Evolutionary conservation across 1,284 basidiomycete species (phyloP), one percentile per base, ranked within the genome.

Genomic region (Tilletia indica): DNA sequence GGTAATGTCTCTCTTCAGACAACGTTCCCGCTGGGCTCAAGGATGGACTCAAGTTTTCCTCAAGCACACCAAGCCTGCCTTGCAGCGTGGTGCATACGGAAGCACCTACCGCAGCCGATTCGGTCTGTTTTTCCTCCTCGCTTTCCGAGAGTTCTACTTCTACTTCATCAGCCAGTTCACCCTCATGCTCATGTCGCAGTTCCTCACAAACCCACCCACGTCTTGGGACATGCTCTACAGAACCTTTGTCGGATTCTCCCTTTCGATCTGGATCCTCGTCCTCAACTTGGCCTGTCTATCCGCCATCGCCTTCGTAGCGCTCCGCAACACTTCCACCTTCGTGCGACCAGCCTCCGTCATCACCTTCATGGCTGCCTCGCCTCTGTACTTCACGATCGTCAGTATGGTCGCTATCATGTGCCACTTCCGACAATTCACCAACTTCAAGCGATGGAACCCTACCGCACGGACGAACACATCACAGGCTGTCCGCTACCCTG

Each of bases 21-120:
- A 82, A 71, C 74, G 80, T 2, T 69, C 81, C 70, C 74, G 80
- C 49, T 82, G 80, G 80, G 73, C 80, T 1, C 80, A 81, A 48
- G 81, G 80, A 0, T 82, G 81, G 81, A 79, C 77, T 1, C 81
- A 81, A 58, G 80, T 82, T 6, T 74, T 78, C 16, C 73, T 80
- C 63, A 71, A 80, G 49, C 81, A 82, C 54, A 73, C 76, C 21
- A 64, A 76, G 0, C 78, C 80, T 8, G 72, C 78, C 0, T 68
- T 79, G 1, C 69, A 73, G 14, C 69, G 77, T 56, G 78, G 79
- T 12, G 80, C 80, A 12, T 76, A 81, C 49, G 74, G 77, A 34
- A 77, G 74, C 64, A 74, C 74, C 19, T 71, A 70, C 69, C 68
- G 79, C 1, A 76, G 74, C 9, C 71, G 80, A 6, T 25, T 80